Conservation (phyloP, 441 rosid species). For the Pelargonium cotyledonis region DNA sequence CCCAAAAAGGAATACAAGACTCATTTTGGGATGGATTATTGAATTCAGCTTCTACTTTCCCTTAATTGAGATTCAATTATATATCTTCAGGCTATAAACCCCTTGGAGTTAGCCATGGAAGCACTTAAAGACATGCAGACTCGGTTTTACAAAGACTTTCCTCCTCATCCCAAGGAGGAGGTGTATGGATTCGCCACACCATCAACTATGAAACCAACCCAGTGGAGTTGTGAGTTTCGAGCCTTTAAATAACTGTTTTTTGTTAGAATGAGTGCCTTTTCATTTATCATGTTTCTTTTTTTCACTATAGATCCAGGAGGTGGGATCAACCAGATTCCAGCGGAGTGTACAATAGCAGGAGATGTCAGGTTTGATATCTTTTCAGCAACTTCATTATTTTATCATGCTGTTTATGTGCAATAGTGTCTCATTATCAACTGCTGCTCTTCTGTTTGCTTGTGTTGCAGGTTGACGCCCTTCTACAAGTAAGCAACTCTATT, state of each 20-base stretch:
- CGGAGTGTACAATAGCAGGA: conserved; percentile 70
- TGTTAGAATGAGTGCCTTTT: conserved; percentile 6
- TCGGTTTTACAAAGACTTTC: conserved; percentile 78
- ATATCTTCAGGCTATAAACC: conserved; percentile 71
- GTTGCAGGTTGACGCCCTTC: conserved; percentile 84
- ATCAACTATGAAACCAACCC: conserved; percentile 97
- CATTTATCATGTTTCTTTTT: conserved; percentile 18
- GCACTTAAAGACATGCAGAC: conserved; percentile 68
- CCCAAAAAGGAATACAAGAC: no score
- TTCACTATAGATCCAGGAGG: conserved; percentile 80
- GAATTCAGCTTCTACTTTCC: neutral
- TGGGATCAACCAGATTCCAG: conserved; percentile 95
- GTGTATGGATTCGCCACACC: conserved; percentile 87
- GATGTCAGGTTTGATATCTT: conserved; percentile 69
- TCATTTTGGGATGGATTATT: no score
- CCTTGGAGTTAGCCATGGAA: conserved; percentile 85
- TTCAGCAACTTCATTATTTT: neutral
- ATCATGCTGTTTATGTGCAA: neutral
- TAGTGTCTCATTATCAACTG: conserved; percentile 10
- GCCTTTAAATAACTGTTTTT: conserved; percentile 8
- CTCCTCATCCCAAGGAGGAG: conserved; percentile 67
- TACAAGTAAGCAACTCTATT: conserved; percentile 55
- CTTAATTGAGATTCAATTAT: conserved; percentile 10
- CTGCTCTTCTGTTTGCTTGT: conserved; percentile 15
- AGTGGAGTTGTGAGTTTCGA: conserved; percentile 69